Percentiles rank a stretch among this genome's conserved stretches.
Conservation (phyloP, 345 rosid genomes). For the Erysimum cheiranthoides region DNA sequence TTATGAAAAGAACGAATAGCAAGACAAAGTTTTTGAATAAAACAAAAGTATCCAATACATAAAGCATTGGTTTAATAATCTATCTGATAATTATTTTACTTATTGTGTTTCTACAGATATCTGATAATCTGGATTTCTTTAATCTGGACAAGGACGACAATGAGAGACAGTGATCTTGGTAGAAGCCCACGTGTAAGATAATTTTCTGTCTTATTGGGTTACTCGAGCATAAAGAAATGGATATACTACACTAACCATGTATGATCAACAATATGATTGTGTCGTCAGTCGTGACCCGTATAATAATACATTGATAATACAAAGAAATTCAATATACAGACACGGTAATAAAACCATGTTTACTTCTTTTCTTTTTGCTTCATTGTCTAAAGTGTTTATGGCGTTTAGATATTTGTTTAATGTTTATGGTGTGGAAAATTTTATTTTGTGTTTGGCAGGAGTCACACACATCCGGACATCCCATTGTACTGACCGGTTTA, state of each 20-base stretch:
- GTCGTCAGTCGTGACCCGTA: conserved; percentile 36
- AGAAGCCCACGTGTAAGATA: conserved; percentile 34
- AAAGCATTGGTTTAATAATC: conserved; percentile 17
- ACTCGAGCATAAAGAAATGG: conserved; percentile 15
- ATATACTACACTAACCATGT: conserved; percentile 11
- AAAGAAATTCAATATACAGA: neutral
- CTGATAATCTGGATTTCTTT: conserved; percentile 11
- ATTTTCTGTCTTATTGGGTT: conserved; percentile 29
- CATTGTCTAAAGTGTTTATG: conserved; percentile 1
- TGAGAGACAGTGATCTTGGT: conserved; percentile 32
- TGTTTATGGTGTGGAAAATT: neutral
- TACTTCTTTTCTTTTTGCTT: neutral
- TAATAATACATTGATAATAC: conserved; percentile 17
- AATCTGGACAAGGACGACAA: conserved; percentile 9
- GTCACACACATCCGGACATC: conserved; percentile 20
- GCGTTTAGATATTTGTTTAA: neutral
- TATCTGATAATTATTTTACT: conserved; percentile 21
- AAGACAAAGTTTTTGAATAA: conserved; percentile 38
- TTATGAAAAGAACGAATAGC: conserved; percentile 36
- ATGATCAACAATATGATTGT: conserved; percentile 41
- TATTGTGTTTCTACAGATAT: neutral
- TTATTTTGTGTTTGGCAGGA: conserved; percentile 5
- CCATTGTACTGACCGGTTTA: no score
- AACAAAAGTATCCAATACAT: conserved; percentile 38
- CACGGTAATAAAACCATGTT: neutral